phyloP scores from a whole-genome alignment of 73 alveolate genomes.

The Tetrahymena thermophila region DNA sequence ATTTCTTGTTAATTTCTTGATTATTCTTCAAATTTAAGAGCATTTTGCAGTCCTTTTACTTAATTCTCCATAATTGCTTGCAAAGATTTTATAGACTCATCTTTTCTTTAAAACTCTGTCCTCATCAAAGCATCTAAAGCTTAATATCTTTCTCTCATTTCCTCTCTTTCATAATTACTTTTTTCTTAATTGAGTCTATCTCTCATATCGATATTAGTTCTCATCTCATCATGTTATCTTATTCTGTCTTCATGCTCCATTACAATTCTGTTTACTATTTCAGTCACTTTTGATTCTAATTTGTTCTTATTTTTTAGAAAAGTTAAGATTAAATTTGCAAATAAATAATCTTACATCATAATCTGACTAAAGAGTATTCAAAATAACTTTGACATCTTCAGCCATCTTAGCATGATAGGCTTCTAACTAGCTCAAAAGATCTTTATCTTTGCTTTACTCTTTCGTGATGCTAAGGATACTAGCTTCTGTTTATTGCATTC shows the following conservation, averaged over 20 bases:
- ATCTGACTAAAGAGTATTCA: slow-evolving; percentile 6
- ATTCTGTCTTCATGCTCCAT: slow-evolving; percentile 40
- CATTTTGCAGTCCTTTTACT: slow-evolving; percentile 7
- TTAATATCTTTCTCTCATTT: background rate
- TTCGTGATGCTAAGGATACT: slow-evolving; percentile 4
- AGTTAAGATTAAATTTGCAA: too few relatives aligned
- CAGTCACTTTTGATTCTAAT: slow-evolving; percentile 34
- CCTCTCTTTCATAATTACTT: slow-evolving; percentile 30
- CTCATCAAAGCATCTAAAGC: slow-evolving; percentile 15
- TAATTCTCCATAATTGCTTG: slow-evolving; percentile 13
- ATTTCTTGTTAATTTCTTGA: slow-evolving; percentile 28
- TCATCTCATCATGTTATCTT: slow-evolving; percentile 16
- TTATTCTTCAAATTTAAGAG: slow-evolving; percentile 21
- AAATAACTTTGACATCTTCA: slow-evolving; percentile 23
- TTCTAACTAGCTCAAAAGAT: slow-evolving; percentile 1
- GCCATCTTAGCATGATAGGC: slow-evolving; percentile 6
- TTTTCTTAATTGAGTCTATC: slow-evolving; percentile 28
- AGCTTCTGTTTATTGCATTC: slow-evolving; percentile 14
- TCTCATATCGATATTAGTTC: slow-evolving; percentile 2
- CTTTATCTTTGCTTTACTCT: slow-evolving; percentile 28
- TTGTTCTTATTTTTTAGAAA: background rate
- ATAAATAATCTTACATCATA: background rate
- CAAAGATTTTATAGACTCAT: slow-evolving; percentile 15
- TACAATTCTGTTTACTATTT: slow-evolving; percentile 33
- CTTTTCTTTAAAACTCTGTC: slow-evolving; percentile 17